Percentiles rank a stretch among this genome's conserved stretches.
Evolutionary conservation across 176 grass and related monocot genomes (phyloP).

Genomic region (Oryza punctata): DNA sequence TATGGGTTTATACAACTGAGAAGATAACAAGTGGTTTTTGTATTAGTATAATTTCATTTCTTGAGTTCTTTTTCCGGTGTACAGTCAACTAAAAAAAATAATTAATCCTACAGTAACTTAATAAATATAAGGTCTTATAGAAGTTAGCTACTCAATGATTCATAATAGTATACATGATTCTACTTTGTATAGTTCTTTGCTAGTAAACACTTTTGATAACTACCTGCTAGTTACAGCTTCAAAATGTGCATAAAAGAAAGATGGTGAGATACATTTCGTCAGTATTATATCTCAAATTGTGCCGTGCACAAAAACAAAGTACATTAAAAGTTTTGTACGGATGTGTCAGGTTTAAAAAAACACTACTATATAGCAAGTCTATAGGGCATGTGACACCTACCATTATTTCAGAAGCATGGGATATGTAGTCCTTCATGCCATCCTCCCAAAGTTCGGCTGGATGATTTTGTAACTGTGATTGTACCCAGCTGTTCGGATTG

Average conservation of each 20-base stretch:
- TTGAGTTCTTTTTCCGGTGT: not conserved
- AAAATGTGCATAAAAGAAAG: constrained; percentile 1
- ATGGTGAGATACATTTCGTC: not conserved
- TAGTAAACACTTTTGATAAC: not conserved
- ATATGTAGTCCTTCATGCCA: constrained; percentile 73
- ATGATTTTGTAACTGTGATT: constrained; percentile 79
- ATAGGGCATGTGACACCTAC: constrained; percentile 35
- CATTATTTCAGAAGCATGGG: constrained; percentile 81
- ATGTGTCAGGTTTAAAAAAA: not conserved
- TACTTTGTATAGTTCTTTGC: not conserved
- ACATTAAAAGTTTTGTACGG: not conserved
- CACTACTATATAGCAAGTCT: not conserved
- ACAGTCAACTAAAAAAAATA: not conserved
- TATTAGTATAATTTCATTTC: not conserved
- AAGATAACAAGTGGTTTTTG: not conserved
- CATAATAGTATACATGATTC: not conserved
- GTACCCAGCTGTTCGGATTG: constrained; percentile 76
- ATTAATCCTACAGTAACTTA: not conserved
- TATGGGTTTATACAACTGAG: not conserved
- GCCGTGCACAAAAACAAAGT: not conserved
- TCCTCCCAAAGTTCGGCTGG: constrained; percentile 92
- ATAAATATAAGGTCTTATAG: not conserved
- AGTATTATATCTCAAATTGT: not conserved
- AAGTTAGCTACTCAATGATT: not conserved
- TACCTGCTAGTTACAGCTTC: not conserved